These are phyloP conservation scores for Tulasnella sp. DNA, from an alignment of 768 basidiomycete species.

Conservation along the genomic window DNA sequence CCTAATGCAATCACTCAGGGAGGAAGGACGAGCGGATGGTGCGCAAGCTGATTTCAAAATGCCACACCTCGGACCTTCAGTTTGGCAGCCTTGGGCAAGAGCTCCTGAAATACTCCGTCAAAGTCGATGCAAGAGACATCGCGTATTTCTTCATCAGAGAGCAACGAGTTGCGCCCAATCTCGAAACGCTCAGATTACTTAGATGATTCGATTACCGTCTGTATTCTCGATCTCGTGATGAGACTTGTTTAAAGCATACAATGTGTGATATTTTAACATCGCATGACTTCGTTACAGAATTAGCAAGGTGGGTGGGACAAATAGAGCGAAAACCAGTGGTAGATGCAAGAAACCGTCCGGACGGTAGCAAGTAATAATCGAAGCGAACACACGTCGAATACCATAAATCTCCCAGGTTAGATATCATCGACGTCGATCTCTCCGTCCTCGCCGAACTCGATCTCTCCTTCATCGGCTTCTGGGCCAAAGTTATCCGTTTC, in stretches of 20 bases:
- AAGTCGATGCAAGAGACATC: slow-evolving; percentile 62
- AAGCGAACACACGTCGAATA: background rate
- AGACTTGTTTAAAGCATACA: background rate
- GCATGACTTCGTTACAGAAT: background rate
- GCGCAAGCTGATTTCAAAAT: background rate
- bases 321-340: background rate
- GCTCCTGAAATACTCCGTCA: slow-evolving; percentile 66
- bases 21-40: slow-evolving; percentile 1
- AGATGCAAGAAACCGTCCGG: background rate
- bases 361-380: background rate
- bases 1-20: background rate
- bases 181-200: background rate
- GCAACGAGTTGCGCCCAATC: background rate
- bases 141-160: slow-evolving; percentile 54
- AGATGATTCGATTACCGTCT: background rate
- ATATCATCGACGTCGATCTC: slow-evolving; percentile 91
- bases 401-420: slow-evolving; percentile 40
- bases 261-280: background rate
- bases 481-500: slow-evolving; percentile 93
- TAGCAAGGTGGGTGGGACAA: background rate
- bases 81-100: slow-evolving; percentile 42
- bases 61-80: background rate
- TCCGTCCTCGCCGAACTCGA: slow-evolving; percentile 78
- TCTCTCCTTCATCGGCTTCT: slow-evolving; percentile 83
- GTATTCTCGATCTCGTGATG: background rate